A percentile compares a stretch with the other conserved stretches of the same genome.
These are phyloP conservation scores for Ambrosiella beaveri DNA, from an alignment of 2,329 filamentous ascomycete genomes.

Conservation along the genomic window DNA sequence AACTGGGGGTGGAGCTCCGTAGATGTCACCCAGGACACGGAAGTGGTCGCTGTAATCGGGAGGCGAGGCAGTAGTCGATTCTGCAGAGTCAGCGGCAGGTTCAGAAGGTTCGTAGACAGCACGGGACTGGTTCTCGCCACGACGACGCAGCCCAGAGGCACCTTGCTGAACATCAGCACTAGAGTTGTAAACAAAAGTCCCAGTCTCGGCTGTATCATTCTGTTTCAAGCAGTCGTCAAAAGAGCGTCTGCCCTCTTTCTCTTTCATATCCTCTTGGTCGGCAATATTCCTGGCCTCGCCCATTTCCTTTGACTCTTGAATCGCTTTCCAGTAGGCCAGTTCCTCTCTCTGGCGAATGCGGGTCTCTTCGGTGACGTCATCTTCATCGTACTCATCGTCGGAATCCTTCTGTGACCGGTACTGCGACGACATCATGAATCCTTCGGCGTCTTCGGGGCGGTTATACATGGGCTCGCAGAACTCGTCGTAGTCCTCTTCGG, in stretches of 20 bases:
- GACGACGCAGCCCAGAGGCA: slow-evolving; percentile 28
- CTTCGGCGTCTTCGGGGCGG: slow-evolving; percentile 47
- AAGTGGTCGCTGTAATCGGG: slow-evolving; percentile 24
- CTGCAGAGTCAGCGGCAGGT: slow-evolving; percentile 15
- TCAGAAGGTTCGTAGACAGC: slow-evolving; percentile 17
- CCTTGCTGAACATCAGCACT: slow-evolving; percentile 29
- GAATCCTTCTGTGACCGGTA: slow-evolving; percentile 21
- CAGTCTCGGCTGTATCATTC: slow-evolving; percentile 31
- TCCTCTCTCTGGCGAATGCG: slow-evolving; percentile 45
- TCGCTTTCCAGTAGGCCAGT: slow-evolving; percentile 46
- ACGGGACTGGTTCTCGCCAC: slow-evolving; percentile 20
- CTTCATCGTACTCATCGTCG: slow-evolving; percentile 15
- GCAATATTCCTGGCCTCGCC: slow-evolving; percentile 14
- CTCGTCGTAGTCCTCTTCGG: slow-evolving; percentile 28
- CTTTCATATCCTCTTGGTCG: slow-evolving; percentile 13
- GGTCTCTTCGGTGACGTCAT: slow-evolving; percentile 46
- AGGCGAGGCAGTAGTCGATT: not conserved
- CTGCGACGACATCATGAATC: slow-evolving; percentile 38
- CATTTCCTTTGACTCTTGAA: slow-evolving; percentile 32
- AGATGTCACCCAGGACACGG: slow-evolving; percentile 21
- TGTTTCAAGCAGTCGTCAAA: slow-evolving; percentile 44
- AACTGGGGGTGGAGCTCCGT: not conserved
- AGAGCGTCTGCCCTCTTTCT: slow-evolving; percentile 13
- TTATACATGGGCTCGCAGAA: slow-evolving; percentile 41
- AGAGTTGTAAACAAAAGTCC: slow-evolving; percentile 40